phyloP scores from a whole-genome alignment of 1,139 yeast species.

The Candida sanyaensis region DNA sequence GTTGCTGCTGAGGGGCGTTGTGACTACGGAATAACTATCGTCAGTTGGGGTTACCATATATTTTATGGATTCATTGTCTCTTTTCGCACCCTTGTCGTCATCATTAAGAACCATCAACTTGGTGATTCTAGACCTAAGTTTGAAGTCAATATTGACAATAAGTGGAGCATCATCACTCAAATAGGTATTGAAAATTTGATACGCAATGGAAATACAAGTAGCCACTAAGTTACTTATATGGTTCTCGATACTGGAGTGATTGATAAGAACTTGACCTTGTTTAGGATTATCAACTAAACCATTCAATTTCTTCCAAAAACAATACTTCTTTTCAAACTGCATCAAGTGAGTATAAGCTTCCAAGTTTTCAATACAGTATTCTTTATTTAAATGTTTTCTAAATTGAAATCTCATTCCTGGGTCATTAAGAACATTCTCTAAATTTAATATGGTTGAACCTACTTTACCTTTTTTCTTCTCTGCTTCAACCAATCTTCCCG shows the following conservation, averaged over 20 bases:
- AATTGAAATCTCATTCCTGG: conserved; percentile 80
- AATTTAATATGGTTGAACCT: conserved; percentile 14
- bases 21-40: neutral
- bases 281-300: neutral
- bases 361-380: conserved; percentile 74
- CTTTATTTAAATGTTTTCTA: conserved; percentile 59
- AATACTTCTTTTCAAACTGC: conserved; percentile 32
- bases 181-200: conserved; percentile 65
- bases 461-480: neutral
- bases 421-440: conserved; percentile 60
- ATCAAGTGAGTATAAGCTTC: conserved; percentile 66
- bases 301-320: conserved; percentile 17
- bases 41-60: conserved; percentile 13
- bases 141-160: conserved; percentile 69
- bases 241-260: neutral
- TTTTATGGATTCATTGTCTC: conserved; percentile 3
- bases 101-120: conserved; percentile 33
- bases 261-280: neutral
- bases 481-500: neutral
- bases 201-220: conserved; percentile 55
- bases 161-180: conserved; percentile 71
- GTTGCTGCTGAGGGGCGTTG: neutral
- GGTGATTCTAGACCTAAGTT: conserved; percentile 51
- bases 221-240: conserved; percentile 37
- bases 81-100: neutral